Base-by-base conservation (phyloP, 768 basidiomycete species). In the Lepiota venenata region DNA sequence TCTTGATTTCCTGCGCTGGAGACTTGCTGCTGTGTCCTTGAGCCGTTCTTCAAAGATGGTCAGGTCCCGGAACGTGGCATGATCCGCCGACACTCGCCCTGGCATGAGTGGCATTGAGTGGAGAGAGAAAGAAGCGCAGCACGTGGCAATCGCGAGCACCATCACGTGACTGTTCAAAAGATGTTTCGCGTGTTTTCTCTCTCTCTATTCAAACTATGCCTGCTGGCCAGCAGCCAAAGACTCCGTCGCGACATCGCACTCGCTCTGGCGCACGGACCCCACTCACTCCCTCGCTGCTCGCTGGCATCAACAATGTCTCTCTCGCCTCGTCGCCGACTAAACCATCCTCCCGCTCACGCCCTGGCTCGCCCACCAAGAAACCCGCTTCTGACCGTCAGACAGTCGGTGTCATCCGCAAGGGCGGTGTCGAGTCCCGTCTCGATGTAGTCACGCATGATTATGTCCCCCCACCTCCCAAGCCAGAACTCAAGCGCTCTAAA, bases 11-110 rank as follows among this genome's bases (percentile, higher is more conserved):
- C 92, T 76, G 25, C 81, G 79, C 62, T 88, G 87, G 14, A 95
- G 74, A 56, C 78, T 81, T n/a, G 87, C 81, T 4, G 92, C 93
- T 64, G 89, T 98, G 16, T 89, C 88, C 74, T 97, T 97, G 55
- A 99, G 82, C n/a, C 96, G 80, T 66, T 98, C 95, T 71, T 99
- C 96, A 56, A 98, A 98, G 42, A 93, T 74, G 20, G 98, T 79
- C 12, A 99, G 74, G 66, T 99, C 96, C 42, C 88, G 76, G 68
- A 88, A 92, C 1, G 93, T 94, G 11, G 87, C 77, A 47, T 77
- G 76, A 67, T 95, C 93, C 5, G 52, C 36, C 7, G 27, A 29
- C 1, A 27, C 15, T 47, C 27, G 20, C 18, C n/a, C 12, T 32
- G 44, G 52, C 45, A 54, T 52, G 15, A 32, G 32, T 9, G n/a